Percentiles rank a stretch among this genome's conserved stretches.
phyloP scores from a whole-genome alignment of 2,329 filamentous ascomycete species.

The Dactylellina parvicollis region DNA sequence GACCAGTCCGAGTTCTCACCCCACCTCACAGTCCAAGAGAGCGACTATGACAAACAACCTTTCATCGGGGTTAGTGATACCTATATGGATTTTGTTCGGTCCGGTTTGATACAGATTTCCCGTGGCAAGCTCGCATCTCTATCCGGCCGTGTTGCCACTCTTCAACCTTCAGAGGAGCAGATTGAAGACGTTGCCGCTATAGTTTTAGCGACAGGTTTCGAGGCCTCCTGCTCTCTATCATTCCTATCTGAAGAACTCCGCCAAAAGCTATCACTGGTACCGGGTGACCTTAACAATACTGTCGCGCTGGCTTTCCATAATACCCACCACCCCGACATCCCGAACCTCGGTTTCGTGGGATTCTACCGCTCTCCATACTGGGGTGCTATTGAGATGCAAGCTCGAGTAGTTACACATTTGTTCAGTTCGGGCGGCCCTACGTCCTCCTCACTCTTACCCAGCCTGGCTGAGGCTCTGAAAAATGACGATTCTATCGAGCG shows the following conservation, averaged over 20 bases:
- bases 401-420: constrained; percentile 71
- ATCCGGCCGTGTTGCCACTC: constrained; percentile 60
- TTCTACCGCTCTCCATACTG: constrained; percentile 87
- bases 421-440: constrained; percentile 65
- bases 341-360: constrained; percentile 79
- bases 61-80: constrained; percentile 76
- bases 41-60: constrained; percentile 66
- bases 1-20: constrained; percentile 68
- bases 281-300: constrained; percentile 66
- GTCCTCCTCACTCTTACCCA: constrained; percentile 57
- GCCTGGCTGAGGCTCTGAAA: constrained; percentile 62
- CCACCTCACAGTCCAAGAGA: constrained; percentile 61
- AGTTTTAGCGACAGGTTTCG: constrained; percentile 80
- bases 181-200: constrained; percentile 72
- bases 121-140: constrained; percentile 65
- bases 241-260: constrained; percentile 71
- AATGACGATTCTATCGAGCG: constrained; percentile 64
- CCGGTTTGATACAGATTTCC: constrained; percentile 68
- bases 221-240: constrained; percentile 71
- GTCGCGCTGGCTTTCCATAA: constrained; percentile 75
- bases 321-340: constrained; percentile 70
- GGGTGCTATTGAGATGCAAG: constrained; percentile 89
- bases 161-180: constrained; percentile 58
- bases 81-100: constrained; percentile 78
- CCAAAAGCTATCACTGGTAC: constrained; percentile 68